Conservation (phyloP, 352 stramenopile genomes). For the Lagenidium giganteum region DNA sequence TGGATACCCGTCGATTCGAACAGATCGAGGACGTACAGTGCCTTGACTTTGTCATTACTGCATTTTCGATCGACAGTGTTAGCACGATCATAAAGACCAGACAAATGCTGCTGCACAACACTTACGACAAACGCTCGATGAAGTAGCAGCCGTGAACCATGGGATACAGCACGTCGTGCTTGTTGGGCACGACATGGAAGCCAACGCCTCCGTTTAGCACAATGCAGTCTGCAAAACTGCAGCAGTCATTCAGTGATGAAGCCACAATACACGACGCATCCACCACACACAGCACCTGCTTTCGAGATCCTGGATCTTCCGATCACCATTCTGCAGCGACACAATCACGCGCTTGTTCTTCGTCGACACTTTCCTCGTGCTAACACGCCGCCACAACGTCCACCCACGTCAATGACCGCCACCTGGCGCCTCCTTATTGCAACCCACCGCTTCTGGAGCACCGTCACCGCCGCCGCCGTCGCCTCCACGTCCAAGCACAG, state of each 20-base stretch:
- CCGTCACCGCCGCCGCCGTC: slow-evolving; percentile 27
- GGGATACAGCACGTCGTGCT: slow-evolving; percentile 36
- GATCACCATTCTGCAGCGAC: slow-evolving; percentile 57
- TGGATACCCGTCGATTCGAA: slow-evolving; percentile 70
- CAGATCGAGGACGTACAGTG: slow-evolving; percentile 65
- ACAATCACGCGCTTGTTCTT: slow-evolving; percentile 42
- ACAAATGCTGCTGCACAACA: slow-evolving; percentile 1
- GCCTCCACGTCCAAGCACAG: slow-evolving; percentile 45
- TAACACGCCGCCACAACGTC: neutral
- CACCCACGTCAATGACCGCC: neutral
- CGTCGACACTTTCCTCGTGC: neutral
- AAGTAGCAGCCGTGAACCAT: slow-evolving; percentile 73
- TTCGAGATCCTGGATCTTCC: slow-evolving; percentile 51
- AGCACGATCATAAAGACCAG: neutral
- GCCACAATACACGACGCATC: neutral
- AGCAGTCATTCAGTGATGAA: neutral
- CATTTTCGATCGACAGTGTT: no score
- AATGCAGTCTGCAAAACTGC: slow-evolving; percentile 54
- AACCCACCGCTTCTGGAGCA: slow-evolving; percentile 38
- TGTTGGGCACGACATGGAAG: slow-evolving; percentile 61
- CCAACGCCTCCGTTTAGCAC: slow-evolving; percentile 68
- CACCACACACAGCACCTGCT: slow-evolving; percentile 24
- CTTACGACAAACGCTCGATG: slow-evolving; percentile 72
- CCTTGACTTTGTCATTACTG: slow-evolving; percentile 68
- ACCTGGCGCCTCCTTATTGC: neutral